Evolutionary conservation across 2,329 filamentous ascomycete species (phyloP), one percentile per base, ranked within the genome.

Genomic region (Colletotrichum sidae): DNA sequence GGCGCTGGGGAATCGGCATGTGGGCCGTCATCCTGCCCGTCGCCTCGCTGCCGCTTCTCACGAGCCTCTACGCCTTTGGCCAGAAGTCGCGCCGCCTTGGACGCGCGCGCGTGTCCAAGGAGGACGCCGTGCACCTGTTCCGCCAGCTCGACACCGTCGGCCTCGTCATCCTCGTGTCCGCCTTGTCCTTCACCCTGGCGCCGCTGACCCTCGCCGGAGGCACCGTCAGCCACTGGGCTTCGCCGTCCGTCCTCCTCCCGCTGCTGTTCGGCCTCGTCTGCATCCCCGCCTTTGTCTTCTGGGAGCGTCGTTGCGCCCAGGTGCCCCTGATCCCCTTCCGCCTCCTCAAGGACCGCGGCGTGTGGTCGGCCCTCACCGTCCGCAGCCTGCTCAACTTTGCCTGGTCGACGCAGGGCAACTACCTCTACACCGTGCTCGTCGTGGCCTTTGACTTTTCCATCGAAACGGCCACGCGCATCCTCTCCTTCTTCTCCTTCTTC

Each of bases 1-100:
- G 88, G 88, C 76, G 82, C 63, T 90, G 87, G 86, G 88, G 88
- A 12, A 81, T 88, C 33, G 88, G 87, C 68, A 90, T 90, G 86
- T 90, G 85, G 81, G 81, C 80, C 51, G 84, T 90, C 67, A 86
- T 89, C 54, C 89, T 86, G 70, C 84, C 87, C 1, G 77, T 86
- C 8, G 84, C 83, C 60, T 80, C 84, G 0, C 65, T 88, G 5
- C 87, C 88, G 1, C 78, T 90, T 0, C 75, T 90, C 39, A 60
- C 60, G 12, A 67, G 52, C 34, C 60, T 86, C 0, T 77, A 75
- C 63, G 71, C 80, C 55, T 78, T 81, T 1, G 75, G 78, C 9
- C 75, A 74, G 10, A 78, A 81, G n/a, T 82, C 83, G 0, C 80
- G 78, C 56, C 79, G 9, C 38, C 38, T 51, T 46, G 9, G 52